Base-by-base conservation (phyloP, 148 eudicot genomes). In the Camellia granthamiana region DNA sequence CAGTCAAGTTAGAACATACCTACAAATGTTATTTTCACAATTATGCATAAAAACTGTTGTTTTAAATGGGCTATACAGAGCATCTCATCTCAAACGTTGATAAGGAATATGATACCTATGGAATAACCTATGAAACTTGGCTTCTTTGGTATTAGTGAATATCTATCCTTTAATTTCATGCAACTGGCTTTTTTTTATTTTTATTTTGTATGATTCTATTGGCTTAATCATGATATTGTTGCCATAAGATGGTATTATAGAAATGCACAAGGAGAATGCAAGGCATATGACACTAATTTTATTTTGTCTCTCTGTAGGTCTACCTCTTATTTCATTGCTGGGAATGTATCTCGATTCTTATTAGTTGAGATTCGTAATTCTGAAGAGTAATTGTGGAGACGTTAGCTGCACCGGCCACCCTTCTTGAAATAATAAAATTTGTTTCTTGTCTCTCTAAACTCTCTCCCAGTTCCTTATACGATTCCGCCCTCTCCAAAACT, bases 271-370 rank as follows among this genome's bases (percentile, higher is more conserved):
- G 61, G 8, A 58, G 61, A 7, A 58, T 58, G 61, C 61, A 58
- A 30, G 61, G 52, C 52, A 58, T 58, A 58, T 10, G 16, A 6
- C 16, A 58, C 3, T 58, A 7, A 58, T 10, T 58, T 58, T 58
- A 58, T 49, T 58, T 58, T 58, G 12, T 58, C 11, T 14, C 61
- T 58, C 61, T 42, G 38, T 30, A 30, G 38, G 38, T 67, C 13
- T 65, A 65, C 11, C 69, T 69, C 73, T 69, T 47, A 44, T 44
- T 16, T 18, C 19, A 69, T 46, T 69, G 52, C 73, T 43, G 73
- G 73, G 73, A 69, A 69, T 2, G 21, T 69, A 69, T 52, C 54
- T 18, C 13, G 54, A 11, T 15, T 43, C 54, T 16, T 5, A 43
- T 14, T 19, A 46, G 51, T 44, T 69, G 52, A 43, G 4, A 46